Evolutionary conservation across 2,329 filamentous ascomycete genomes (phyloP).

Genomic region (Hypoxylon sp.): DNA sequence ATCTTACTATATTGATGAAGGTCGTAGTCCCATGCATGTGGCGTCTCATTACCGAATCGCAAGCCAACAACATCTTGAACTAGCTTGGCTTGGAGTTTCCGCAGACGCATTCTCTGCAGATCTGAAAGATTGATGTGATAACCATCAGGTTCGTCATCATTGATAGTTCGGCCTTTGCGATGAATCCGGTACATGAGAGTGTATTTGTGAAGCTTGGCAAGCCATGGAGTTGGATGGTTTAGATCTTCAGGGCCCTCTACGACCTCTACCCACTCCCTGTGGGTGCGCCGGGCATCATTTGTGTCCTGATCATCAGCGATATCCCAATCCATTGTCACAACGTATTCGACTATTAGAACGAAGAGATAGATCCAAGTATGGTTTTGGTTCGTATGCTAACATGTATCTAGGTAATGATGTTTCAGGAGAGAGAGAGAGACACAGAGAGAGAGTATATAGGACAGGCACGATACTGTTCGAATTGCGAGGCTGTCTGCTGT

Average conservation of each 20-base stretch:
- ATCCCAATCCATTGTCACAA: neutral
- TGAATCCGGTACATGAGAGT: neutral
- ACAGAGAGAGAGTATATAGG: too few relatives aligned
- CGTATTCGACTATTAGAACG: neutral
- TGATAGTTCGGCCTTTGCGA: neutral
- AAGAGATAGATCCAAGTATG: neutral
- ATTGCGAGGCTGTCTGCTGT: too few relatives aligned
- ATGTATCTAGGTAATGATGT: neutral
- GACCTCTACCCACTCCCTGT: neutral
- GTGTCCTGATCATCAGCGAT: neutral
- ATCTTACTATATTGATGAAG: slow-evolving; percentile 15
- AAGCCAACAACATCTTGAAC: slow-evolving; percentile 28
- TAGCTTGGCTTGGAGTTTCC: slow-evolving; percentile 35
- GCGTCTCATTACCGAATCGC: neutral
- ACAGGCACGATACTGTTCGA: neutral
- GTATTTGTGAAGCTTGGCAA: neutral
- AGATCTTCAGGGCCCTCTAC: neutral
- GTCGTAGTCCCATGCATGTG: neutral
- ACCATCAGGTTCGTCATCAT: neutral
- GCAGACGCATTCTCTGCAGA: slow-evolving; percentile 36
- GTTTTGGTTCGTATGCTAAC: neutral
- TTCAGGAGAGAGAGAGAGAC: too few relatives aligned
- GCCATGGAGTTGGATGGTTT: neutral
- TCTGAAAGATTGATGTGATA: slow-evolving; percentile 23
- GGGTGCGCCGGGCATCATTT: neutral